These are phyloP conservation scores for Haematococcus sp. DNA, from an alignment of 139 green algal genomes.

Conservation along the genomic window DNA sequence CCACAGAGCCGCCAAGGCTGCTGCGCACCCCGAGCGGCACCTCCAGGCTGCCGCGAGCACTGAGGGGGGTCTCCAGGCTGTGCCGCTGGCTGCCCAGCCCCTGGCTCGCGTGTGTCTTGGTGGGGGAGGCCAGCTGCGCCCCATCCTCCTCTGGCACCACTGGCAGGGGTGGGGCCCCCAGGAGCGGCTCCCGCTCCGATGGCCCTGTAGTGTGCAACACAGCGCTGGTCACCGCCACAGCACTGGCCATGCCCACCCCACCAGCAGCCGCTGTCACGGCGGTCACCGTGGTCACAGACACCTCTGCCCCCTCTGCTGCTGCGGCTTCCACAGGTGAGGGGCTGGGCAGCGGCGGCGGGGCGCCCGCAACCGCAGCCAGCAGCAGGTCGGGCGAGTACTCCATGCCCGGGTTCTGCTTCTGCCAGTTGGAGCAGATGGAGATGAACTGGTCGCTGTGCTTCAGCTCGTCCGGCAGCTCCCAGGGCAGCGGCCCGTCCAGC, in stretches of 20 bases:
- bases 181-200: no score
- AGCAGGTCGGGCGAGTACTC: constrained; percentile 16
- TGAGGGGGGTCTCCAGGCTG: neutral
- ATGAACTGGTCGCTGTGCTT: constrained; percentile 37
- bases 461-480: constrained; percentile 46
- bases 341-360: neutral
- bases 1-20: no score
- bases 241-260: neutral
- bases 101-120: no score
- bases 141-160: no score
- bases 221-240: neutral
- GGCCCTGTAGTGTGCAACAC: neutral
- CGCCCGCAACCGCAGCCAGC: neutral
- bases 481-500: constrained; percentile 47
- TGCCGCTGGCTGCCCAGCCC: no score
- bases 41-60: neutral
- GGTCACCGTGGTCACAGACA: neutral
- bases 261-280: neutral
- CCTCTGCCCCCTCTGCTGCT: neutral
- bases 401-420: constrained; percentile 27
- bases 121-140: no score
- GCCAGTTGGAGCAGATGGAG: constrained; percentile 39
- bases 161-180: no score
- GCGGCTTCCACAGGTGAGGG: neutral
- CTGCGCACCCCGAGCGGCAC: neutral